phyloP scores from a whole-genome alignment of 192 early-diverging fungal species.

The Coemansia sp. region DNA sequence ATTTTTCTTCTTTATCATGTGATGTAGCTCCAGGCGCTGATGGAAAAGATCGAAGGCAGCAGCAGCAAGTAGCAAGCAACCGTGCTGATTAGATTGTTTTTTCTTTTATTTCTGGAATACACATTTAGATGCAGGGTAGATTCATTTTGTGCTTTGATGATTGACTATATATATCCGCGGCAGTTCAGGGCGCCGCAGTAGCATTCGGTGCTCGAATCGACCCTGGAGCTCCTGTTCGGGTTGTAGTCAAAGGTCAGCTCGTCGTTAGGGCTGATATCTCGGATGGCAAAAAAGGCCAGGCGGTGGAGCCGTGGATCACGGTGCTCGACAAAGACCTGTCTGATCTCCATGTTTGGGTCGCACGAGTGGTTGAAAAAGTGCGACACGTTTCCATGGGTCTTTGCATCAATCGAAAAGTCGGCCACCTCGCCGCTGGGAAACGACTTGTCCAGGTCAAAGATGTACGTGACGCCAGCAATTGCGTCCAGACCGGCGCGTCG shows the following conservation, averaged over 20 bases:
- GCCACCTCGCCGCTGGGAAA: constrained; percentile 88
- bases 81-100: neutral
- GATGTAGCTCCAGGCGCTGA: constrained; percentile 18
- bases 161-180: constrained; percentile 22
- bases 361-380: constrained; percentile 99
- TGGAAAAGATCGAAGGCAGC: constrained; percentile 9
- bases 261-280: constrained; percentile 68
- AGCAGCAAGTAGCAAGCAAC: neutral
- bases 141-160: neutral
- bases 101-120: no score
- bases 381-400: constrained; percentile 84
- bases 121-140: no score
- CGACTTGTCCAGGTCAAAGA: constrained; percentile 78
- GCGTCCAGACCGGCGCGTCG: constrained; percentile 55
- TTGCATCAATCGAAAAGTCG: constrained; percentile 93
- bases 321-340: constrained; percentile 64
- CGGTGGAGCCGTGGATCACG: constrained; percentile 79
- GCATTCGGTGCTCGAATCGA: constrained; percentile 21
- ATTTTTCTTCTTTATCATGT: neutral
- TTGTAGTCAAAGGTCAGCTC: constrained; percentile 98
- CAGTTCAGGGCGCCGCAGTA: constrained; percentile 30
- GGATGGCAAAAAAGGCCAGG: constrained; percentile 90
- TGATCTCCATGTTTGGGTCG: constrained; percentile 75
- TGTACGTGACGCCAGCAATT: constrained; percentile 39
- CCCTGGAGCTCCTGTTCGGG: constrained; percentile 57